phyloP scores from a whole-genome alignment of 2,329 filamentous ascomycete genomes.

The Claviceps paspali region DNA sequence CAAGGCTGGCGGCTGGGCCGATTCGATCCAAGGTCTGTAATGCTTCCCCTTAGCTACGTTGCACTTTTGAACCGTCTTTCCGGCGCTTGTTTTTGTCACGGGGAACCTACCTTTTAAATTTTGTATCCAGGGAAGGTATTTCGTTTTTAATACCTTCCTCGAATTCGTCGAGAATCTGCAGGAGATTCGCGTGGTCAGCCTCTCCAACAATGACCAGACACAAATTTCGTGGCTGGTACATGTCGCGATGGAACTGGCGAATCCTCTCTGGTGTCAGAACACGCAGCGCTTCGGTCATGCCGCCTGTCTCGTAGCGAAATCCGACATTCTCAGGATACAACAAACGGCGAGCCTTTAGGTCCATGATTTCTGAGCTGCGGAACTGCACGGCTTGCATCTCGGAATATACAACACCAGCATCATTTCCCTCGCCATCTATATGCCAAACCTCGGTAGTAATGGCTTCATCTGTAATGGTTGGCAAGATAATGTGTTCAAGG shows the following conservation, averaged over 20 bases:
- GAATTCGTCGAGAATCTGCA: slow-evolving; percentile 73
- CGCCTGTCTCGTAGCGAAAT: slow-evolving; percentile 95
- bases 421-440: slow-evolving; percentile 80
- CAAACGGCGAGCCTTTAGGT: slow-evolving; percentile 61
- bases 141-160: slow-evolving; percentile 74
- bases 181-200: slow-evolving; percentile 64
- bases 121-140: slow-evolving; percentile 57
- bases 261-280: slow-evolving; percentile 80
- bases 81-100: background rate
- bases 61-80: no score
- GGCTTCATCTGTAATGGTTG: slow-evolving; percentile 80
- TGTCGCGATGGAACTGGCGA: slow-evolving; percentile 82
- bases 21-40: slow-evolving; percentile 70
- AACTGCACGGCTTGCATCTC: slow-evolving; percentile 98
- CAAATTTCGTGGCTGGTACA: slow-evolving; percentile 96
- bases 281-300: slow-evolving; percentile 83
- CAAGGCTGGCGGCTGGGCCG: slow-evolving; percentile 58
- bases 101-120: slow-evolving; percentile 49
- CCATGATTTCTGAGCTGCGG: slow-evolving; percentile 70
- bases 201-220: slow-evolving; percentile 87
- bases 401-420: slow-evolving; percentile 94
- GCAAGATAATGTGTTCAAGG: slow-evolving; percentile 82
- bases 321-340: slow-evolving; percentile 82
- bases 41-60: background rate
- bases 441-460: slow-evolving; percentile 96